Evolutionary conservation across 768 basidiomycete genomes (phyloP), one percentile per base, ranked within the genome.

Genomic region (Lactarius akahatsu): DNA sequence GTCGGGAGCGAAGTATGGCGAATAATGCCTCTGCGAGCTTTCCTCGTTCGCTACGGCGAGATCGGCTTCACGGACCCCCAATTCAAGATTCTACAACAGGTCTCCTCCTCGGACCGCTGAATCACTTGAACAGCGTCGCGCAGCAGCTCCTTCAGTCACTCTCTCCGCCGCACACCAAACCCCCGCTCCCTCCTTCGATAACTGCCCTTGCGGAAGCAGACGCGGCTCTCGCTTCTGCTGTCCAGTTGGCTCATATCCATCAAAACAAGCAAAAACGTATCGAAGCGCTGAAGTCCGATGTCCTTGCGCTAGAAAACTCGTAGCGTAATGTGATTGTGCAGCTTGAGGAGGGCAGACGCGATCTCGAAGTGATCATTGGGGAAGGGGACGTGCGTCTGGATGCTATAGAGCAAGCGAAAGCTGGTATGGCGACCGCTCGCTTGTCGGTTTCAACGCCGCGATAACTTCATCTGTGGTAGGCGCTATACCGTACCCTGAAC

Each of bases 201-300:
- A 74, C 80, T 4, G 81, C 87, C 0, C 88, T 94, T 73, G 74
- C 90, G 18, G 76, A 79, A 2, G 86, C 82, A 55, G 91, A 94
- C 72, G 78, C 82, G 30, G 79, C 83, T 3, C 80, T 94, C n/a
- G 86, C 90, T 0, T 76, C 77, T 32, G 89, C 88, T 16, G 78
- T 92, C 18, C 83, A 84, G 63, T 76, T 87, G 18, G 86, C 89
- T 0, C 85, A 87, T 62, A 76, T 79, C 28, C 92, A 94, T 72
- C 92, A 93, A 74, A 82, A 87, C 52, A 87, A 87, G 73, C 92
- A 94, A 74, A 78, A 88, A 57, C 82, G 79, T 65, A 91, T 93
- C 57, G 90, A 93, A 62, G 80, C 80, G 3, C 77, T 94, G 50
- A 88, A 91, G 71, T 75, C 81, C 1, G 92, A 94, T 68, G 85